Evolutionary conservation across 257 asterid species (phyloP), one percentile per base, ranked within the genome.

Genomic region (Eucommia ulmoides): DNA sequence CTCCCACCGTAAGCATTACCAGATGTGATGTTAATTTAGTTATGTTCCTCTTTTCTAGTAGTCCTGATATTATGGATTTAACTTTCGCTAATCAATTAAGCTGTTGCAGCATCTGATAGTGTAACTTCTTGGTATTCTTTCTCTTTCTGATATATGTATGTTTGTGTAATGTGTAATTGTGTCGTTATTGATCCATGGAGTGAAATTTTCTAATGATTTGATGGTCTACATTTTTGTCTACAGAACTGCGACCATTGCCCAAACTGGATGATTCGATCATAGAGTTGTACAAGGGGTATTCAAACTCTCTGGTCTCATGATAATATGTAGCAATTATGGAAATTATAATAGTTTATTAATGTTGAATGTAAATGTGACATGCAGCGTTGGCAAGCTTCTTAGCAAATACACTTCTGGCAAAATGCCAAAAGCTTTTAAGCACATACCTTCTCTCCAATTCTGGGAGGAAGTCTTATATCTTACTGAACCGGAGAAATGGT

Each of bases 401-500:
- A 75, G 24, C 74, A 88, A 79, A 67, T 84, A 88, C 73, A 88
- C 84, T 12, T 67, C 88, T 14, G 95, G 95, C 23, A 84, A 88
- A 67, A 70, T 84, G 63, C 94, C 95, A 5, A 88, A 88, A 79
- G 97, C 94, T 24, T 84, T 88, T 54, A 88, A 82, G 68, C 94
- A 77, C 58, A 64, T 88, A 63, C 79, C 97, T 61, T 70, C 97
- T 20, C 19, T 82, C 49, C 79, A 77, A 56, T 66, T 55, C 26
- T 88, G 95, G 95, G 97, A 84, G 69, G 95, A 79, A 70, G 89
- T 88, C 20, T 70, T 88, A 44, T 66, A 79, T 66, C 50, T 88
- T 65, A 84, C 95, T 9, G 97, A 84, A 57, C 97, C 95, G 19
- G 89, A 84, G 60, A 84, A 79, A 45, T 88, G 97, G 97, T 84